These are phyloP conservation scores for Melaleuca quinquenervia DNA, from an alignment of 345 rosid genomes.

Conservation along the genomic window DNA sequence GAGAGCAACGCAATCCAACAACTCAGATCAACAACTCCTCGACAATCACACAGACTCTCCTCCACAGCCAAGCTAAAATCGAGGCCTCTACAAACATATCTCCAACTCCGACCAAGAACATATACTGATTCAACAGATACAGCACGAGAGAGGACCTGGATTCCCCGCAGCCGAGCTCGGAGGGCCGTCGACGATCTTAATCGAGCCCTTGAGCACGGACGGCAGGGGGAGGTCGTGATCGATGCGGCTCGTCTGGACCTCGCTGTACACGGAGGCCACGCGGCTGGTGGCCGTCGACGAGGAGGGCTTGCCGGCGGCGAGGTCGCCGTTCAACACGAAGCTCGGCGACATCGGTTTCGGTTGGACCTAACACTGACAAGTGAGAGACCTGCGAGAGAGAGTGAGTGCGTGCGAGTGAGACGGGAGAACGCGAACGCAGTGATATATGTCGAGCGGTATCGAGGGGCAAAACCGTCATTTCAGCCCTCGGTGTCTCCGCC, in stretches of 20 bases:
- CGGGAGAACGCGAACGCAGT: neutral
- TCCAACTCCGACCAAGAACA: neutral
- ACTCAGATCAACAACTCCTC: neutral
- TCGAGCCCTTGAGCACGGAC: conserved; percentile 55
- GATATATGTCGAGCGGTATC: neutral
- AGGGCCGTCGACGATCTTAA: conserved; percentile 76
- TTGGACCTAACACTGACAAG: conserved; percentile 4
- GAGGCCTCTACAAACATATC: neutral
- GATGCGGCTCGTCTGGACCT: conserved; percentile 74
- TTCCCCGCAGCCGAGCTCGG: conserved; percentile 91
- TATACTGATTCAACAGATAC: neutral
- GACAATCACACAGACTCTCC: neutral
- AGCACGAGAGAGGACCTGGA: conserved; percentile 36
- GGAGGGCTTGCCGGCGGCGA: conserved; percentile 8
- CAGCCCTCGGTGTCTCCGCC: conserved; percentile 18
- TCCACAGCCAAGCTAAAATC: neutral
- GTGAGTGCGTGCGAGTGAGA: neutral
- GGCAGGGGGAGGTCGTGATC: conserved; percentile 71
- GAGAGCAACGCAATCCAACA: neutral
- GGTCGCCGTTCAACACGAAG: conserved; percentile 30
- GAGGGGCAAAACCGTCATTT: conserved; percentile 6
- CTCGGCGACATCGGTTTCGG: conserved; percentile 45
- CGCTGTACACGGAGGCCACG: conserved; percentile 65
- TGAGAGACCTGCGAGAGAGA: neutral
- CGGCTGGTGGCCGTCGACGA: conserved; percentile 33